These are phyloP conservation scores for Diplogelasinospora grovesii DNA, from an alignment of 495 filamentous ascomycete genomes.

Conservation along the genomic window DNA sequence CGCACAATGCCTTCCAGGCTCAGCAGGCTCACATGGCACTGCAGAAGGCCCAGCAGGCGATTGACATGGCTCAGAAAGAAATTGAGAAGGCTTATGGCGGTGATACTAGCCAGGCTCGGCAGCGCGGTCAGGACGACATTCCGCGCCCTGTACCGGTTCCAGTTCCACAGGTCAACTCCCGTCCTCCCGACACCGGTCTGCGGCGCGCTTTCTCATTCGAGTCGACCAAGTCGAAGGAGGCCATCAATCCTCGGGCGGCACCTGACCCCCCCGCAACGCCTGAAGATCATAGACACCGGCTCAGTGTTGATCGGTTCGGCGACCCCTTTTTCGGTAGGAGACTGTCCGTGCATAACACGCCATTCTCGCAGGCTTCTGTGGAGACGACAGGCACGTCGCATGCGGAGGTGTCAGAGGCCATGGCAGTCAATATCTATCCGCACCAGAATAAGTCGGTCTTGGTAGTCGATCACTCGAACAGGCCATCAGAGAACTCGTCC, in stretches of 20 bases:
- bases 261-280: too few species aligned
- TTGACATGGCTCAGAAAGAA: too few species aligned
- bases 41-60: slow-evolving; percentile 20
- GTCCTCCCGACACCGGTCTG: too few species aligned
- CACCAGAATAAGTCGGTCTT: slow-evolving; percentile 82
- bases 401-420: slow-evolving; percentile 66
- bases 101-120: too few species aligned
- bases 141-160: too few species aligned
- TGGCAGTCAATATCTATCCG: slow-evolving; percentile 73
- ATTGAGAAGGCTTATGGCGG: slow-evolving; percentile 15
- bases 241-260: too few species aligned
- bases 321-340: slow-evolving; percentile 50
- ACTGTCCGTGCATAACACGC: slow-evolving; percentile 47
- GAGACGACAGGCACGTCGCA: slow-evolving; percentile 47
- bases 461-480: slow-evolving; percentile 63
- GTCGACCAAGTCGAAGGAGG: slow-evolving; percentile 19
- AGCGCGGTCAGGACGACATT: too few species aligned
- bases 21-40: slow-evolving; percentile 24
- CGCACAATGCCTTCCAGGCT: slow-evolving; percentile 43
- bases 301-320: slow-evolving; percentile 41
- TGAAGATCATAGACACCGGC: slow-evolving; percentile 22
- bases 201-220: slow-evolving; percentile 27
- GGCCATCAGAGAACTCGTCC: slow-evolving; percentile 30
- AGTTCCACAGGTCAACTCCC: too few species aligned
- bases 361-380: slow-evolving; percentile 53